Base-by-base conservation (phyloP, 2,329 filamentous ascomycete genomes). In the Colletotrichum aenigma region DNA sequence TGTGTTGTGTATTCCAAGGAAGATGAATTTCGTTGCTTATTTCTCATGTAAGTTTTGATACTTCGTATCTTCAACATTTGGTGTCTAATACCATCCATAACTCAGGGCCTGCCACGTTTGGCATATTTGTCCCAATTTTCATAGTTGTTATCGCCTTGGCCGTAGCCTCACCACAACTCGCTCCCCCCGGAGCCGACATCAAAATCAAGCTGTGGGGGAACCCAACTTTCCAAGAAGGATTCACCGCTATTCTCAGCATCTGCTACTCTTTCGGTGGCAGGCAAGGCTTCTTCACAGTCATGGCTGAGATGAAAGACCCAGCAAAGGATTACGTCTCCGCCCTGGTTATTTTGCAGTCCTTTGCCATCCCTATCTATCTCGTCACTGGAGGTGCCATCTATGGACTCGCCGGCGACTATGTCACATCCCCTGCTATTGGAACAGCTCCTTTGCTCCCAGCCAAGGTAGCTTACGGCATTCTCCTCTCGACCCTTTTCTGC, bases 1-100 rank as follows among this genome's bases (percentile, higher is more conserved):
- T 13, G 4, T 52, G 4, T 2, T 52, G 6, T 52, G n/a, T 7
- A 52, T 52, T 52, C 43, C 43, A 21, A 52, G 43, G 6, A 52
- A 21, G 13, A 52, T 52, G n/a, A 24, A 52, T 12, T 52, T 52
- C 3, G n/a, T 52, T 21, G n/a, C 43, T 7, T 52, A 52, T 52
- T 52, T 52, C 10, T 52, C 43, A 52, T 52, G n/a, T 52, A 13
- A 52, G 43, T 52, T 21, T 13, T 52, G 4, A 0, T 7, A 0
- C n/a, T 7, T 52, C n/a, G 1, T 21, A 13, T 7, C 12, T 18
- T 0, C 2, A 4, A 52, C 12, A 13, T 21, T 24, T 2, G 1
- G 3, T 1, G 0, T 2, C n/a, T 52, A 13, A 52, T 3, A 0
- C 6, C 12, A 12, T 13, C 0, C n/a, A 7, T 10, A 52, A 52